phyloP scores from a whole-genome alignment of 148 eudicot genomes.

The Camellia granthamiana region DNA sequence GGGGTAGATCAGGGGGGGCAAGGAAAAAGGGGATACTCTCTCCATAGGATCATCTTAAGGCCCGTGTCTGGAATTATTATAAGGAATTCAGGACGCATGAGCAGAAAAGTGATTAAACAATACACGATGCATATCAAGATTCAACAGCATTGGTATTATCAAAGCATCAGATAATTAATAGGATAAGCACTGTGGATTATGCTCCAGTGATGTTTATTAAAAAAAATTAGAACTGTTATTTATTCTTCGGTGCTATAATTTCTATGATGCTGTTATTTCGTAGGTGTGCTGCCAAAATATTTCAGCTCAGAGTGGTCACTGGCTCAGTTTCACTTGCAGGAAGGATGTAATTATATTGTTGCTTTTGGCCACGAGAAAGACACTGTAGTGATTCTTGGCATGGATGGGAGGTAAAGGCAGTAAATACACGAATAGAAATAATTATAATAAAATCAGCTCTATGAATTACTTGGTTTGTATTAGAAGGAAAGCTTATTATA shows the following conservation, averaged over 20 bases:
- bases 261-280: constrained; percentile 22
- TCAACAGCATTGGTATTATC: not conserved
- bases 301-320: constrained; percentile 72
- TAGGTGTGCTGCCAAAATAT: constrained; percentile 66
- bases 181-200: not conserved
- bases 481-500: not conserved
- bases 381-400: constrained; percentile 56
- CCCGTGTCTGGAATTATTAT: too few relatives aligned
- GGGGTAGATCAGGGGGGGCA: too few relatives aligned
- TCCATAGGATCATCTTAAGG: too few relatives aligned
- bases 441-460: not conserved
- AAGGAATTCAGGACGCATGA: too few relatives aligned
- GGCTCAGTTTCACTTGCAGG: constrained; percentile 61
- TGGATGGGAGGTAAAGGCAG: constrained; percentile 66
- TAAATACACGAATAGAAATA: not conserved
- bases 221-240: not conserved
- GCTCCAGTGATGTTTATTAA: not conserved
- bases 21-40: too few relatives aligned
- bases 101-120: too few relatives aligned
- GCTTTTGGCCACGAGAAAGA: constrained; percentile 62
- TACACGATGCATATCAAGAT: too few relatives aligned
- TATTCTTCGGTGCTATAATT: too few relatives aligned
- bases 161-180: not conserved
- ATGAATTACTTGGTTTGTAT: not conserved
- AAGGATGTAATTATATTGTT: constrained; percentile 46